phyloP scores from a whole-genome alignment of 2,329 filamentous ascomycete species.

The Epichloe gansuensis region DNA sequence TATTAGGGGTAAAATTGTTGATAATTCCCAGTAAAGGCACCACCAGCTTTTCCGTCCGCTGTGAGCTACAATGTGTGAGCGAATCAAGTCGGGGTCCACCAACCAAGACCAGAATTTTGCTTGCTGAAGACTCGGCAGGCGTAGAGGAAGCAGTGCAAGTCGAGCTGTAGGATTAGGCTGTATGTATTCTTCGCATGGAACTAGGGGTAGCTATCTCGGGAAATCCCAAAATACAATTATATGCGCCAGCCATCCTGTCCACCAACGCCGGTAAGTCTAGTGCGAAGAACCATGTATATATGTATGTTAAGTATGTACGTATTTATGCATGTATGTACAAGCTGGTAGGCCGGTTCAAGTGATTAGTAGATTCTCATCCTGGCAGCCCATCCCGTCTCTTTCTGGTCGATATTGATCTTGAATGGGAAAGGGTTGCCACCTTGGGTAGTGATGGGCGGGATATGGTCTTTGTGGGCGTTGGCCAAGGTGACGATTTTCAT shows the following conservation, averaged over 20 bases:
- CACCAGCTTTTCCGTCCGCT: too few relatives aligned
- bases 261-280: background rate
- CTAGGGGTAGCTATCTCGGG: conserved; percentile 3
- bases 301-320: background rate
- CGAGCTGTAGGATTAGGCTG: background rate
- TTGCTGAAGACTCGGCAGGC: too few relatives aligned
- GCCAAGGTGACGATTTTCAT: conserved; percentile 83
- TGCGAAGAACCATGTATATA: background rate
- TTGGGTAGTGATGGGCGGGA: conserved; percentile 90
- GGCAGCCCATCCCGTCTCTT: conserved; percentile 61
- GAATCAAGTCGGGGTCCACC: too few relatives aligned
- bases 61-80: too few relatives aligned
- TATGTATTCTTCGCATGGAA: background rate
- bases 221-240: background rate
- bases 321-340: too few relatives aligned
- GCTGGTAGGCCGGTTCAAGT: too few relatives aligned
- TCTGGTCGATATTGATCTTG: conserved; percentile 79
- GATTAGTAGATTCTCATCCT: conserved; percentile 60
- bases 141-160: background rate
- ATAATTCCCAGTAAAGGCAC: background rate
- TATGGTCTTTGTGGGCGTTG: conserved; percentile 86
- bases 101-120: too few relatives aligned
- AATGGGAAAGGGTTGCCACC: conserved; percentile 93
- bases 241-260: background rate
- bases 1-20: background rate